These are phyloP conservation scores for Paramecium sonneborni DNA, from an alignment of 73 alveolate species.

Conservation along the genomic window DNA sequence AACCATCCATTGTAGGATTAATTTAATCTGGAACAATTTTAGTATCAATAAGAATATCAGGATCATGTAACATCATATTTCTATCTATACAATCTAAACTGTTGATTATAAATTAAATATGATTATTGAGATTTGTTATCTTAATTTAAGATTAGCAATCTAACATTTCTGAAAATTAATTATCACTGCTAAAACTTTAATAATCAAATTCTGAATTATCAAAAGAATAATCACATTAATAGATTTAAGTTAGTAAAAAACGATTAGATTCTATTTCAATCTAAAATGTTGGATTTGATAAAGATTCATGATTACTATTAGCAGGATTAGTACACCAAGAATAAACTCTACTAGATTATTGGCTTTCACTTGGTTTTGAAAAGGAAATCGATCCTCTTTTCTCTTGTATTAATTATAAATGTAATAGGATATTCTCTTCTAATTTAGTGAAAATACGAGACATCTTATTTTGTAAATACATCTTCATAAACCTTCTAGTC, in stretches of 20 bases:
- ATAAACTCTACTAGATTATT: neutral
- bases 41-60: neutral
- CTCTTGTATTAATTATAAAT: neutral
- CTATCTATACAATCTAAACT: neutral
- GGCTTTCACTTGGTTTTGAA: constrained; percentile 13
- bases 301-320: constrained; percentile 21
- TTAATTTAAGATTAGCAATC: neutral
- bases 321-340: constrained; percentile 10
- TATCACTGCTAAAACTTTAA: neutral
- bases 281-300: neutral
- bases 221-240: neutral
- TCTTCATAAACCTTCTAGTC: constrained; percentile 51
- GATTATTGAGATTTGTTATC: neutral
- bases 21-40: neutral
- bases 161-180: neutral
- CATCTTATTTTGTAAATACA: constrained; percentile 42
- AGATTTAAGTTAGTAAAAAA: neutral
- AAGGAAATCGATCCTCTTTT: neutral
- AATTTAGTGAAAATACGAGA: neutral
- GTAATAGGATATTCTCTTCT: constrained; percentile 17
- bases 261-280: neutral
- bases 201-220: neutral
- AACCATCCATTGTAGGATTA: neutral
- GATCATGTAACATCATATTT: neutral
- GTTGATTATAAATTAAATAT: neutral